phyloP scores from a whole-genome alignment of 176 grass and related monocot species.

The Cenchrus americanus region DNA sequence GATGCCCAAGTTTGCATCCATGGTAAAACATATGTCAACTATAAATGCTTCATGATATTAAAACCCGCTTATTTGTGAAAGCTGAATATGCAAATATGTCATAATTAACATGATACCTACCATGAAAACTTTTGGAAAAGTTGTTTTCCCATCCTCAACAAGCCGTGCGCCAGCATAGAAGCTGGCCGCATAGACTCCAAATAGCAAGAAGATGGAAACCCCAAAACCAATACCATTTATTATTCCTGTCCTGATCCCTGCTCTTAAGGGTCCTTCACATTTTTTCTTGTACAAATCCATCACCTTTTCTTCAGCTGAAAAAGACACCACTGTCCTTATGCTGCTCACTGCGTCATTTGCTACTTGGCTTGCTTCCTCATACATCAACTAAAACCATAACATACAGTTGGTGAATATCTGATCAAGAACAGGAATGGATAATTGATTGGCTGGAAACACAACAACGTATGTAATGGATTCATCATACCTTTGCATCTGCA shows the following conservation, averaged over 20 bases:
- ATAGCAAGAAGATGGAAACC: conserved; percentile 62
- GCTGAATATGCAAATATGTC: background rate
- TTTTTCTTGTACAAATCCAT: conserved; percentile 77
- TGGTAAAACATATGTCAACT: background rate
- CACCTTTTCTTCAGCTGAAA: conserved; percentile 84
- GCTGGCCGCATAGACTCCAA: conserved; percentile 54
- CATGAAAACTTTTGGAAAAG: conserved; percentile 67
- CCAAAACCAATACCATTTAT: conserved; percentile 79
- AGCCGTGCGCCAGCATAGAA: conserved; percentile 78
- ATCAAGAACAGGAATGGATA: background rate
- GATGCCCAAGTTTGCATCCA: background rate
- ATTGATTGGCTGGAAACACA: background rate
- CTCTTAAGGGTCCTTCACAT: conserved; percentile 67
- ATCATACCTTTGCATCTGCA: conserved; percentile 73
- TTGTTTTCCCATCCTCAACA: conserved; percentile 54
- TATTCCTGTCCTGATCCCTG: conserved; percentile 76
- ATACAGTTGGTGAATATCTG: background rate
- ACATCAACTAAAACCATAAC: conserved; percentile 68
- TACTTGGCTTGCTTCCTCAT: conserved; percentile 87
- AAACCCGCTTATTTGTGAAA: background rate
- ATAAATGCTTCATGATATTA: background rate
- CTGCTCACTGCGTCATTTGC: conserved; percentile 85
- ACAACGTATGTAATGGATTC: background rate
- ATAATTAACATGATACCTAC: conserved; percentile 43
- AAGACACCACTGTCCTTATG: conserved; percentile 91